These are phyloP conservation scores for Astrothelium macrocarpum DNA, from an alignment of 495 filamentous ascomycete genomes.

Conservation along the genomic window DNA sequence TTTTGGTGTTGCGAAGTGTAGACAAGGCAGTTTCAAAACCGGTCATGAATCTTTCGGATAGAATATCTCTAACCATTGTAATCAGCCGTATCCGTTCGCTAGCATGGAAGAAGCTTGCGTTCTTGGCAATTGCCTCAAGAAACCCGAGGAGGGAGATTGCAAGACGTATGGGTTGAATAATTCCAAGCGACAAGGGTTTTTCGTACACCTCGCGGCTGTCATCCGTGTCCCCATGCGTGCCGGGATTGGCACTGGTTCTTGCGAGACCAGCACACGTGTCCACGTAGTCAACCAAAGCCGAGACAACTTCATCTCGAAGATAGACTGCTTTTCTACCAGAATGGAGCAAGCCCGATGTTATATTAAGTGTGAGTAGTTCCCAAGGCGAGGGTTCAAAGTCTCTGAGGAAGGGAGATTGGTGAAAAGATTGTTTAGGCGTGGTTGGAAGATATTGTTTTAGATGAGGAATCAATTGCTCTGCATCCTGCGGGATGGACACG, in stretches of 20 bases:
- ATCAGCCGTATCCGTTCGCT: slow-evolving; percentile 62
- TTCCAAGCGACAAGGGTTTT: slow-evolving; percentile 33
- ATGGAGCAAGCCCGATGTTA: slow-evolving; percentile 68
- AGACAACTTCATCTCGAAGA: slow-evolving; percentile 51
- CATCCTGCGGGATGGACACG: slow-evolving; percentile 55
- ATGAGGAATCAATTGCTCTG: slow-evolving; percentile 61
- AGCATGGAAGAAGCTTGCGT: slow-evolving; percentile 68
- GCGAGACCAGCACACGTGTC: slow-evolving; percentile 24
- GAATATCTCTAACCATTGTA: slow-evolving; percentile 53
- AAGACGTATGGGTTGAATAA: slow-evolving; percentile 50
- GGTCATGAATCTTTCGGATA: slow-evolving; percentile 74
- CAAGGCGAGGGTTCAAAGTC: slow-evolving; percentile 80
- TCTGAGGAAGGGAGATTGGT: slow-evolving; percentile 69
- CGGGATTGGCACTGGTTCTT: slow-evolving; percentile 39
- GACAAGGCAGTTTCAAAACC: slow-evolving; percentile 81
- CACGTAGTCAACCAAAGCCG: slow-evolving; percentile 57
- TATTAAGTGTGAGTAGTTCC: slow-evolving; percentile 69
- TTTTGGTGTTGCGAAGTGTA: slow-evolving; percentile 58
- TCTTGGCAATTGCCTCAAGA: slow-evolving; percentile 63
- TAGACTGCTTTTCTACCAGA: slow-evolving; percentile 59
- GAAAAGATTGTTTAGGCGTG: slow-evolving; percentile 65
- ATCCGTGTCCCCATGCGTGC: slow-evolving; percentile 37
- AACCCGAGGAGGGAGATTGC: slow-evolving; percentile 80
- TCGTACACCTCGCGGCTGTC: slow-evolving; percentile 48
- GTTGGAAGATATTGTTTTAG: slow-evolving; percentile 76